Evolutionary conservation across 2,329 filamentous ascomycete genomes (phyloP).

Genomic region (Cordyceps javanica): DNA sequence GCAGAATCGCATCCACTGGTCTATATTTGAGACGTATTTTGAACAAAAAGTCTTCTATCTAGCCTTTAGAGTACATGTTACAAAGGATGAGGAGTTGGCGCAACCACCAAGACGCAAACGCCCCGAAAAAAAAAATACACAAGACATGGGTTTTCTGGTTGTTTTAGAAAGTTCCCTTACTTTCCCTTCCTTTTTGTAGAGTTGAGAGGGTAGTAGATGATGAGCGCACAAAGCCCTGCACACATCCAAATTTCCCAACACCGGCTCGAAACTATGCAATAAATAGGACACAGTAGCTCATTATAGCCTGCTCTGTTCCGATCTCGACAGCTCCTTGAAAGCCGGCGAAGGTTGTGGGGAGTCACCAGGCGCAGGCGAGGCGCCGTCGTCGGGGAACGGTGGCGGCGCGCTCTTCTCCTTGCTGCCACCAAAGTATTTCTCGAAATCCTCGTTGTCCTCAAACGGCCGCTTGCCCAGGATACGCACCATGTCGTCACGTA

Average conservation of each 20-base stretch:
- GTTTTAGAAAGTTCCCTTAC: background rate
- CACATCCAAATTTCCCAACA: background rate
- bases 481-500: slow-evolving; percentile 85
- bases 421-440: slow-evolving; percentile 79
- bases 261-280: background rate
- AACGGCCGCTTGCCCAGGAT: slow-evolving; percentile 80
- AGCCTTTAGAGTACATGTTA: slow-evolving; percentile 13
- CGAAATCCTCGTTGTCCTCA: slow-evolving; percentile 77
- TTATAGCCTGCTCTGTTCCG: slow-evolving; percentile 7
- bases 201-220: background rate
- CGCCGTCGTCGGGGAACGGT: slow-evolving; percentile 43
- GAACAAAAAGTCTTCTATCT: slow-evolving; percentile 11
- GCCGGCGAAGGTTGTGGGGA: slow-evolving; percentile 33
- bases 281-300: background rate
- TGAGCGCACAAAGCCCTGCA: background rate
- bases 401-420: slow-evolving; percentile 53
- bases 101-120: slow-evolving; percentile 11
- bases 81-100: slow-evolving; percentile 12
- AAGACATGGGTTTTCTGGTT: background rate
- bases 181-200: background rate
- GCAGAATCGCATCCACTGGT: no score
- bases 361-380: slow-evolving; percentile 28
- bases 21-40: slow-evolving; percentile 5
- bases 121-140: slow-evolving; percentile 3
- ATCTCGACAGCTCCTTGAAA: slow-evolving; percentile 26